These are phyloP conservation scores for Phytophthora europaea DNA, from an alignment of 352 stramenopile genomes.

Conservation along the genomic window DNA sequence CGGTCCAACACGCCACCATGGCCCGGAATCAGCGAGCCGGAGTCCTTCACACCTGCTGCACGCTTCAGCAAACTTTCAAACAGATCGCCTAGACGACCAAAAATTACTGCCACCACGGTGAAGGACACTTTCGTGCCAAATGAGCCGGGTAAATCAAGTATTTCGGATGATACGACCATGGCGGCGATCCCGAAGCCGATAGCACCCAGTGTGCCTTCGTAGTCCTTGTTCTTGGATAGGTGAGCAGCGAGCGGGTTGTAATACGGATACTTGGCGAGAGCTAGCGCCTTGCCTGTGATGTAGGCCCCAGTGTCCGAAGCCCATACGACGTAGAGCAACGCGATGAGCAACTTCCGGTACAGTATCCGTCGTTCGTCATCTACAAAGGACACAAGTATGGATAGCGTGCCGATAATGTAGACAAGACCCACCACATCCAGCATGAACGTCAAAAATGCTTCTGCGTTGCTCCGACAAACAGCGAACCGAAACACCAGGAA, in stretches of 20 bases:
- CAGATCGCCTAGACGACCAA: slow-evolving; percentile 96
- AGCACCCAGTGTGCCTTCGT: slow-evolving; percentile 94
- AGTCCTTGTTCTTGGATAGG: slow-evolving; percentile 96
- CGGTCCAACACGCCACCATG: slow-evolving; percentile 96
- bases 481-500: slow-evolving; percentile 60
- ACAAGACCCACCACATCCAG: slow-evolving; percentile 65
- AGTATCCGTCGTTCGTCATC: slow-evolving; percentile 62
- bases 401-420: slow-evolving; percentile 74
- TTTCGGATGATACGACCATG: slow-evolving; percentile 75
- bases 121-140: slow-evolving; percentile 85
- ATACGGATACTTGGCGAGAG: slow-evolving; percentile 82
- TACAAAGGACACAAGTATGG: slow-evolving; percentile 66
- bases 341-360: slow-evolving; percentile 74
- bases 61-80: slow-evolving; percentile 97
- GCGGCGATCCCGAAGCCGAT: slow-evolving; percentile 81
- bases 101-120: slow-evolving; percentile 90
- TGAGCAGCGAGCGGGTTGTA: slow-evolving; percentile 89
- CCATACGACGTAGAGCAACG: slow-evolving; percentile 79
- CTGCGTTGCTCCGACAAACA: slow-evolving; percentile 33
- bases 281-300: slow-evolving; percentile 91
- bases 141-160: slow-evolving; percentile 80
- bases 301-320: slow-evolving; percentile 95
- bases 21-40: slow-evolving; percentile 95
- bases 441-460: slow-evolving; percentile 56
- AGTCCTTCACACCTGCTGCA: slow-evolving; percentile 96